Conservation (phyloP, 768 basidiomycete genomes). For the Psilocybe cyanescens region DNA sequence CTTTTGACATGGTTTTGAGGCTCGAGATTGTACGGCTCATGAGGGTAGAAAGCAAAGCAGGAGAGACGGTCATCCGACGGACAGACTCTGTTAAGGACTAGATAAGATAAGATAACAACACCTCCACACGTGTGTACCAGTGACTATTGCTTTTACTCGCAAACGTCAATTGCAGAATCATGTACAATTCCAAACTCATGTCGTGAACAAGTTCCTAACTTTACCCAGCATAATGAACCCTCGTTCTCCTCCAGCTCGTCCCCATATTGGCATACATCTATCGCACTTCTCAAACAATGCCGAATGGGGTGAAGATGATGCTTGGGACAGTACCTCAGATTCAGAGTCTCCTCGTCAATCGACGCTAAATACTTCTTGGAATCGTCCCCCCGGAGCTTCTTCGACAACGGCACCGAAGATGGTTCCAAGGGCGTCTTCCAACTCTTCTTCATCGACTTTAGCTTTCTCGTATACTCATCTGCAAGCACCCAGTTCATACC, state of each 20-base stretch:
- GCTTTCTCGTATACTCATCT: conserved; percentile 85
- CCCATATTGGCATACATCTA: conserved; percentile 69
- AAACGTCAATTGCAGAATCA: background rate
- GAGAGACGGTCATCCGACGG: background rate
- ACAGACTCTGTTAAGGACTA: background rate
- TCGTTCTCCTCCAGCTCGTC: conserved; percentile 73
- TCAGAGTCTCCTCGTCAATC: conserved; percentile 68
- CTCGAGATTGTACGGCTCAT: conserved; percentile 22
- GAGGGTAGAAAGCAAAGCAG: background rate
- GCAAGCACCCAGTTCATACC: conserved; percentile 75
- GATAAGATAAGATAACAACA: conserved; percentile 27
- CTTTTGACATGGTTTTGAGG: conserved; percentile 14
- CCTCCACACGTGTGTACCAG: conserved; percentile 14
- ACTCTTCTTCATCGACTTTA: conserved; percentile 67
- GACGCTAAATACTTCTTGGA: conserved; percentile 52
- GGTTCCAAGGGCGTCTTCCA: conserved; percentile 48
- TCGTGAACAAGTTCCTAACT: conserved; percentile 5
- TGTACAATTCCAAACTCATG: background rate
- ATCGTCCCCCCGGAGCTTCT: conserved; percentile 33
- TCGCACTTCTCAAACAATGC: conserved; percentile 43
- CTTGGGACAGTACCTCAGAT: conserved; percentile 85
- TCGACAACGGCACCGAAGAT: conserved; percentile 53
- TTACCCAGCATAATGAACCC: conserved; percentile 42
- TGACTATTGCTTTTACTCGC: background rate
- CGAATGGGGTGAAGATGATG: conserved; percentile 87